These are phyloP conservation scores for Hypoxylon trugodes DNA, from an alignment of 495 filamentous ascomycete species.

Conservation along the genomic window DNA sequence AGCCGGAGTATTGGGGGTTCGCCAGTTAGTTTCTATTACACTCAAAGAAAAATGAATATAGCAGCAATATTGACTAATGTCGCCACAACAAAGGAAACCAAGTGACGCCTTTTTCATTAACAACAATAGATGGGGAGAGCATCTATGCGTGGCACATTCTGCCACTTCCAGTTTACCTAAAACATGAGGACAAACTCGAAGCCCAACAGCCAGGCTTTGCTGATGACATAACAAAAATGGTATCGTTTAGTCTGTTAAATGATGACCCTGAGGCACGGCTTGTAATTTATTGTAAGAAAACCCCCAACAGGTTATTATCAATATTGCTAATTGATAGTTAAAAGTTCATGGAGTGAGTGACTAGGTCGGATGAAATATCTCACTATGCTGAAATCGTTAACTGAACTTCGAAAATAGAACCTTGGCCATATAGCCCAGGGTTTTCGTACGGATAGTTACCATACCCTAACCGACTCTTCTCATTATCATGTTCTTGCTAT, in stretches of 20 bases:
- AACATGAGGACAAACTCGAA: slow-evolving; percentile 62
- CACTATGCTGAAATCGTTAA: slow-evolving; percentile 1
- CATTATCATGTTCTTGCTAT: slow-evolving; percentile 68
- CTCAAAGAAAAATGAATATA: neutral
- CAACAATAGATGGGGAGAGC: slow-evolving; percentile 61
- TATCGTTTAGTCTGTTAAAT: slow-evolving; percentile 67
- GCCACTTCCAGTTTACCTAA: slow-evolving; percentile 68
- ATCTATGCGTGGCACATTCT: slow-evolving; percentile 79
- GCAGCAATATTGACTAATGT: neutral
- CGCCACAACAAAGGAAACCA: slow-evolving; percentile 61
- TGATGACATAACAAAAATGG: slow-evolving; percentile 61
- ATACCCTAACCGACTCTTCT: slow-evolving; percentile 65
- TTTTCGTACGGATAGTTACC: slow-evolving; percentile 68
- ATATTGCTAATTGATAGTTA: slow-evolving; percentile 11
- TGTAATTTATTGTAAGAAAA: slow-evolving; percentile 62
- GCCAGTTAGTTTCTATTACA: slow-evolving; percentile 63
- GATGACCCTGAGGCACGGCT: slow-evolving; percentile 68
- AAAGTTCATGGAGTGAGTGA: slow-evolving; percentile 55
- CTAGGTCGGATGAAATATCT: neutral
- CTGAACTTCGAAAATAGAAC: slow-evolving; percentile 47
- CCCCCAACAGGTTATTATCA: slow-evolving; percentile 4
- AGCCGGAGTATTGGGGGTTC: slow-evolving; percentile 82
- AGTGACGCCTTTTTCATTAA: slow-evolving; percentile 71
- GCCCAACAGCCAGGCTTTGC: slow-evolving; percentile 59
- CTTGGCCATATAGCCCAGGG: slow-evolving; percentile 72